Evolutionary conservation across 2,329 filamentous ascomycete genomes (phyloP).

Genomic region (Exophiala calicioides): DNA sequence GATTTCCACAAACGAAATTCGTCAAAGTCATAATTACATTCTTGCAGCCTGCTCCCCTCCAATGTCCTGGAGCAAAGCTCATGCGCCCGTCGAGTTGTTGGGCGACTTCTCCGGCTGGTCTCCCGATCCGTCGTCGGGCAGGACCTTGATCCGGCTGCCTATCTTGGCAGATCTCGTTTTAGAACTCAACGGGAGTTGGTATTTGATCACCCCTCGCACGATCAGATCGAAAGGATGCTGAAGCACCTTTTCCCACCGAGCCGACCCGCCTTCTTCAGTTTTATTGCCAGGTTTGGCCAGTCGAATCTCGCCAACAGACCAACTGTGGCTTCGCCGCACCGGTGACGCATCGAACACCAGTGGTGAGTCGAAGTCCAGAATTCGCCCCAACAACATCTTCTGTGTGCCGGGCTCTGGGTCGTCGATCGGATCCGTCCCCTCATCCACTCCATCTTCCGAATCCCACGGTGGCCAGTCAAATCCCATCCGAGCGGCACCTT

Average conservation of each 20-base stretch:
- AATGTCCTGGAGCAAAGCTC: too few relatives aligned
- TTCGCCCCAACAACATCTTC: conserved; percentile 88
- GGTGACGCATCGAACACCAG: conserved; percentile 88
- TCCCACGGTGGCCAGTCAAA: conserved; percentile 27
- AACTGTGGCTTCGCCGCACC: conserved; percentile 70
- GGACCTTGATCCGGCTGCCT: conserved; percentile 44
- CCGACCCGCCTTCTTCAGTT: conserved; percentile 76
- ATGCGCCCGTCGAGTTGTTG: too few relatives aligned
- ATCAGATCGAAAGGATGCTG: conserved; percentile 93
- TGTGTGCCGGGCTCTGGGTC: conserved; percentile 64
- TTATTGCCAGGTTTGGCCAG: conserved; percentile 82
- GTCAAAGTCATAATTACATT: conserved; percentile 21
- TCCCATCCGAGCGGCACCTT: conserved; percentile 20
- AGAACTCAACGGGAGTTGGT: conserved; percentile 64
- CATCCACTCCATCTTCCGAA: conserved; percentile 47
- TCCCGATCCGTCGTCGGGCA: conserved; percentile 38
- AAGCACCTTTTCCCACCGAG: conserved; percentile 86
- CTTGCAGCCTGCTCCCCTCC: neutral
- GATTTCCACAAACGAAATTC: conserved; percentile 31
- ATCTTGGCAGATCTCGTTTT: conserved; percentile 54
- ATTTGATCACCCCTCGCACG: conserved; percentile 85
- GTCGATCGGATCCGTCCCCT: conserved; percentile 64
- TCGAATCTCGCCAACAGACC: conserved; percentile 79
- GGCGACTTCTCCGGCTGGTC: conserved; percentile 11
- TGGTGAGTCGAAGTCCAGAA: conserved; percentile 82